Base-by-base conservation (phyloP, 2,329 filamentous ascomycete species). In the Colletotrichum salicis region DNA sequence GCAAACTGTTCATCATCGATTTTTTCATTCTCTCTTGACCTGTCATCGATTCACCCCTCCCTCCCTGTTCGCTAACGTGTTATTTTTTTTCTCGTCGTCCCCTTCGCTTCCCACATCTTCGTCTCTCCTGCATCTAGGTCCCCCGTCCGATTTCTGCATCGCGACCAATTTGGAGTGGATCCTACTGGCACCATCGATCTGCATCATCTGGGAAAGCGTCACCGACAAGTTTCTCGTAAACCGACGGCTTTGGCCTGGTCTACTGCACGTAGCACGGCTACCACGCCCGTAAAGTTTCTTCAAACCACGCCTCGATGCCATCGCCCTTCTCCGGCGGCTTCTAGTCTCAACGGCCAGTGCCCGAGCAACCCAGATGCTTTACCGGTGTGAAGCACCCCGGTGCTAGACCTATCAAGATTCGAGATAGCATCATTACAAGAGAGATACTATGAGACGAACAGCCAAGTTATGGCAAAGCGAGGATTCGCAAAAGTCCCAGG, bases 221-320 rank as follows among this genome's bases (percentile, higher is more conserved):
- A 64, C 58, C 62, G 59, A 69, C 12, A 56, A 64, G 65, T 64
- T 64, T 29, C 64, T 71, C 69, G 69, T 71, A 68, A 69, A 64
- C 69, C 69, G 69, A 68, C 58, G 65, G 69, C 24, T 7, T 54
- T 55, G 60, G 48, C 8, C 31, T 27, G 22, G 31, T 4, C 48
- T 55, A 8, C 19, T 45, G 37, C 12, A 22, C 54, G 37, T 15
- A n/a, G 57, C 22, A 29, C 33, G n/a, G 29, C 41, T 45, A 13
- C 35, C 29, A 41, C 56, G 52, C 12, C 57, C 68, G 64, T 58
- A 41, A 7, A 51, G 19, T 7, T 48, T 8, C 27, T 48, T 54
- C 31, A 15, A 15, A 19, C 15, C 27, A 29, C 41, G 41, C 27
- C 24, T 61, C 57, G 27, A 67, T 56, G 48, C 13, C 48, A 29